Base-by-base conservation (phyloP, 1,284 basidiomycete genomes). In the Papiliotrema flavescens region DNA sequence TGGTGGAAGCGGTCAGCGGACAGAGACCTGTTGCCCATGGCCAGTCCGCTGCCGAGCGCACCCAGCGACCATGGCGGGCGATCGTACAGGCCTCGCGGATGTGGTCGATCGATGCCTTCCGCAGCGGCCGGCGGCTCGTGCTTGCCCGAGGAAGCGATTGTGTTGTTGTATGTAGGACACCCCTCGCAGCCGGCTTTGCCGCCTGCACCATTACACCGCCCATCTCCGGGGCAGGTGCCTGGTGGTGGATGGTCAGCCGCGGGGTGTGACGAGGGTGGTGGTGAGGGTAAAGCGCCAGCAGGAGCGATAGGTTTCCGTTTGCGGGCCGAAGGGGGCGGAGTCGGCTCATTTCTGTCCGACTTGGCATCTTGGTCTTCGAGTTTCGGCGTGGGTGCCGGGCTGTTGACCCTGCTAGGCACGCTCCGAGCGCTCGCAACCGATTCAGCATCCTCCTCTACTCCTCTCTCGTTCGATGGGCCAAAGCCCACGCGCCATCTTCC, bases 91-190 rank as follows among this genome's bases (percentile, higher is more conserved):
- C 53, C 56, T 7, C 62, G 55, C n/a, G n/a, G n/a, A 15, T 51
- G 47, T 1, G 50, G 39, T 4, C 56, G 62, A 26, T 77, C 75
- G 40, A 77, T 64, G 17, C 74, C 75, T 53, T 77, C 74, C 20
- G 66, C 52, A 1, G 54, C 28, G 6, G 57, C 55, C 15, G 42
- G 43, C 9, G 41, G 23, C 19, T 47, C 47, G 13, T 43, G 42
- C 5, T 42, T 32, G 26, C 34, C 41, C 34, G 48, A 51, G 26
- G 55, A 55, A 42, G 63, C 64, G 42, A 70, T 51, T 51, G 82
- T 82, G 71, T 96, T 96, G 81, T 96, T 97, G 79, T 85, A 91
- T 40, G 92, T 92, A 13, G 93, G 93, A 75, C 93, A 96, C 42
- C 93, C 93, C 62, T 87, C 84, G 74, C 93, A 97, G 60, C 89